These are phyloP conservation scores for Pharus latifolius DNA, from an alignment of 176 grass and related monocot species.

Conservation along the genomic window DNA sequence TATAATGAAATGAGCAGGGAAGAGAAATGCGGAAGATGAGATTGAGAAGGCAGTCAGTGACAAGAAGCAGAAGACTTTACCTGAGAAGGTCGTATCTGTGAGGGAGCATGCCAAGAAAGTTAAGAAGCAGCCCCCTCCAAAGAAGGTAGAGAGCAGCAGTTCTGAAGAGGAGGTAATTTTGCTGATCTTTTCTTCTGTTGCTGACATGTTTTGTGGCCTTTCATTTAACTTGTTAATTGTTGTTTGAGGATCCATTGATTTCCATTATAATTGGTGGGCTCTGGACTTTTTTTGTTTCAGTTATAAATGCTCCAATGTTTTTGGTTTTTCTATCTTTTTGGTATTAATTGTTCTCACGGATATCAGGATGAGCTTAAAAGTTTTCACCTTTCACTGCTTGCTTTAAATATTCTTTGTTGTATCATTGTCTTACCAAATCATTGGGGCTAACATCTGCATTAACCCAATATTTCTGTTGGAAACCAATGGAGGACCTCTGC, in stretches of 20 bases:
- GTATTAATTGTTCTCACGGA: background rate
- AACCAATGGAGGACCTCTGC: no score
- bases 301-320: no score
- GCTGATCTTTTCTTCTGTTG: background rate
- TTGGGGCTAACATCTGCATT: no score
- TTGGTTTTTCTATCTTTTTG: no score
- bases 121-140: conserved; percentile 46
- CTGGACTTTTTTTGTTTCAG: no score
- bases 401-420: no score
- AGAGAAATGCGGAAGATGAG: conserved; percentile 51
- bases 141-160: conserved; percentile 54
- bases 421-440: background rate
- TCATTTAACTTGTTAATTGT: background rate
- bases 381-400: no score
- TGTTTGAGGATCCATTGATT: background rate
- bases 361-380: background rate
- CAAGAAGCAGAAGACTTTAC: conserved; percentile 59
- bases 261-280: no score
- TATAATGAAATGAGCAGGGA: conserved; percentile 39
- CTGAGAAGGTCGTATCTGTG: background rate
- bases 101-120: conserved; percentile 9
- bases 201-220: background rate
- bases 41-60: conserved; percentile 42
- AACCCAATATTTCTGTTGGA: no score
- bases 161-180: conserved; percentile 58